Conservation (phyloP, 306 rosid species). For the Rosa rugosa region DNA sequence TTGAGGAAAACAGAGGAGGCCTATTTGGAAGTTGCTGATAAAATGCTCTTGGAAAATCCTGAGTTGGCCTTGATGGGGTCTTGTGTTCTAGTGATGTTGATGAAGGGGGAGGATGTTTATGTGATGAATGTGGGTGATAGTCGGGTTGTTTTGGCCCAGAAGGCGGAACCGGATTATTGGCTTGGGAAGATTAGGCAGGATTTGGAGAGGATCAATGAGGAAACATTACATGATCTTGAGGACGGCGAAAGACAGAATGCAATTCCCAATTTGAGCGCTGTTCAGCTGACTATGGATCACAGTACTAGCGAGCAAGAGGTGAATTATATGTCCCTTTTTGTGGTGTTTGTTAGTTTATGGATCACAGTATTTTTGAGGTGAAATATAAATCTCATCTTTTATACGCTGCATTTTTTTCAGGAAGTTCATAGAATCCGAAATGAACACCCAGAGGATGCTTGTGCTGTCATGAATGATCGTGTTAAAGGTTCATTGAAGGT, state of each 20-base stretch:
- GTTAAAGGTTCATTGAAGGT: conserved; percentile 97
- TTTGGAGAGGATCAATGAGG: conserved; percentile 93
- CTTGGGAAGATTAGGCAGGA: conserved; percentile 79
- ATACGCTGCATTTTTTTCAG: conserved; percentile 39
- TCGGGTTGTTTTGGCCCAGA: conserved; percentile 84
- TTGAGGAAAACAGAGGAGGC: conserved; percentile 86
- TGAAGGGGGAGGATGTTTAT: conserved; percentile 96
- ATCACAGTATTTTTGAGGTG: not conserved
- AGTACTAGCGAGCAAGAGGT: conserved; percentile 83
- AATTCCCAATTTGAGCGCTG: conserved; percentile 56
- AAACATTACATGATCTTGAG: conserved; percentile 87
- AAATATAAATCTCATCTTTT: conserved; percentile 5
- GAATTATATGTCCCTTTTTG: not conserved
- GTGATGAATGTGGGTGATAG: conserved; percentile 97
- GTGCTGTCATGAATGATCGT: conserved; percentile 81
- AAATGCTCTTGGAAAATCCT: conserved; percentile 81
- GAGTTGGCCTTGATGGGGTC: conserved; percentile 98
- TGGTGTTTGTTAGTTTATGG: not conserved
- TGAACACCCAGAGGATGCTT: conserved; percentile 86
- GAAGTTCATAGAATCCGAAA: conserved; percentile 75
- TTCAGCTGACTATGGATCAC: conserved; percentile 91
- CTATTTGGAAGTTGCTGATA: conserved; percentile 77
- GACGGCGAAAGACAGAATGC: conserved; percentile 48
- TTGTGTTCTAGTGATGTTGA: conserved; percentile 93
- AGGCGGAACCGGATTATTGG: conserved; percentile 95